phyloP scores from a whole-genome alignment of 2,329 filamentous ascomycete genomes.

The Venturia nashicola region DNA sequence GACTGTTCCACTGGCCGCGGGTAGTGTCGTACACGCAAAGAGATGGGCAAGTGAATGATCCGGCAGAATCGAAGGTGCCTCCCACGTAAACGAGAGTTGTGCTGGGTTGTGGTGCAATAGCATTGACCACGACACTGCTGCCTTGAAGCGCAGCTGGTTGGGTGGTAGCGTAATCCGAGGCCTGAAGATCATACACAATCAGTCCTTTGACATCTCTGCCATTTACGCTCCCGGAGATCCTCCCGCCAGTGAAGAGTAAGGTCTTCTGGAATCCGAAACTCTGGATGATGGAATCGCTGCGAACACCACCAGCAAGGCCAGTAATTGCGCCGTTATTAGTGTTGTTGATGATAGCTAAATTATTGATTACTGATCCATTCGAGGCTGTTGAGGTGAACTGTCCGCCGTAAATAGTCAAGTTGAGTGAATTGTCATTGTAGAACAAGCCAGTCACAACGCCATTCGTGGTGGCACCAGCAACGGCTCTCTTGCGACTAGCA shows the following conservation, averaged over 20 bases:
- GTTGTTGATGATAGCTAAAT: conserved; percentile 72
- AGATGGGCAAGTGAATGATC: conserved; percentile 67
- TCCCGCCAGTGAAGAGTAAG: conserved; percentile 71
- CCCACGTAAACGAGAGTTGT: conserved; percentile 72
- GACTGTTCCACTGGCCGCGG: conserved; percentile 64
- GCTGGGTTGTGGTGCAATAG: conserved; percentile 60
- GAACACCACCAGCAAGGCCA: conserved; percentile 56
- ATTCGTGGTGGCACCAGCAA: conserved; percentile 30
- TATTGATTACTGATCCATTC: conserved; percentile 61
- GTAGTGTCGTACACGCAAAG: conserved; percentile 69
- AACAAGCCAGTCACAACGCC: conserved; percentile 73
- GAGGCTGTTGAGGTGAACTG: conserved; percentile 63
- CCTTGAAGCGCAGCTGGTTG: conserved; percentile 71
- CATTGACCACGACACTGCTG: conserved; percentile 56
- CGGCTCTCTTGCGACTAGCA: conserved; percentile 27
- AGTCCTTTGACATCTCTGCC: conserved; percentile 57
- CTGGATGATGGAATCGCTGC: conserved; percentile 61
- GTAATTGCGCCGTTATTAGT: conserved; percentile 53
- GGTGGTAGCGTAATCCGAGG: conserved; percentile 45
- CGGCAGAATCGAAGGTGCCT: conserved; percentile 72
- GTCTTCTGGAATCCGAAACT: conserved; percentile 56
- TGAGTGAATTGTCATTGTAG: conserved; percentile 55
- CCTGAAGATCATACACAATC: conserved; percentile 63
- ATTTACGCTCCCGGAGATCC: conserved; percentile 58
- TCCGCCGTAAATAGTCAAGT: conserved; percentile 79